Base-by-base conservation (phyloP, 176 grass and related monocot genomes). In the Lolium perenne region DNA sequence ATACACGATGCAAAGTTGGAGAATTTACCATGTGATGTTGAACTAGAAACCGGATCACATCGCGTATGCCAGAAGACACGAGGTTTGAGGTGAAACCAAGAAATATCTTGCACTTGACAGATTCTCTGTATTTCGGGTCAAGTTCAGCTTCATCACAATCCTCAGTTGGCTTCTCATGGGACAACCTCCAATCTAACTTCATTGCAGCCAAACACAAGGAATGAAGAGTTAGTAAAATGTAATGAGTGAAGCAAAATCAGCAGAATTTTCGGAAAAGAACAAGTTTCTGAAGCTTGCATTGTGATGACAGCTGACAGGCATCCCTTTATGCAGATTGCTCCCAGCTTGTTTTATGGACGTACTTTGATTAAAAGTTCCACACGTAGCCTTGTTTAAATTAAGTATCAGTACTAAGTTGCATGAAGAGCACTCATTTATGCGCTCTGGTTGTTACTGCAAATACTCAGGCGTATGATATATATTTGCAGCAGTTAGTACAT, bases 61-160 rank as follows among this genome's bases (percentile, higher is more conserved):
- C 93, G 25, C 96, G 85, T 79, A 95, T 89, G 50, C 96, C 96
- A 79, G 96, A 98, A 79, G 96, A 98, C 59, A 94, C 66, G 8
- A 98, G 91, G 83, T 98, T 98, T 38, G 96, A 98, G 88, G 96
- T 98, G 71, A 98, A 95, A 6, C 93, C 96, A 49, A 98, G 87
- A 88, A 98, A 98, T 49, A 95, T 94, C 83, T 98, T 98, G 91
- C 96, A 98, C 63, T 91, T 91, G 9, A 98, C 90, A 70, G 93
- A 94, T 80, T 95, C 88, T 87, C 93, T 95, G 41, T 91, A 94
- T 46, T 68, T 84, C 20, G 86, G 90, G 76, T 98, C 87, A 73
- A 95, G 87, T 80, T 94, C 93, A 10, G 74, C 76, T 70, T 91
- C 84, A 70, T 94, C 90, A 32, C 86, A 95, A 71, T 95, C 93